Evolutionary conservation across 2,329 filamentous ascomycete genomes (phyloP).

Genomic region (Trichophyton rubrum): DNA sequence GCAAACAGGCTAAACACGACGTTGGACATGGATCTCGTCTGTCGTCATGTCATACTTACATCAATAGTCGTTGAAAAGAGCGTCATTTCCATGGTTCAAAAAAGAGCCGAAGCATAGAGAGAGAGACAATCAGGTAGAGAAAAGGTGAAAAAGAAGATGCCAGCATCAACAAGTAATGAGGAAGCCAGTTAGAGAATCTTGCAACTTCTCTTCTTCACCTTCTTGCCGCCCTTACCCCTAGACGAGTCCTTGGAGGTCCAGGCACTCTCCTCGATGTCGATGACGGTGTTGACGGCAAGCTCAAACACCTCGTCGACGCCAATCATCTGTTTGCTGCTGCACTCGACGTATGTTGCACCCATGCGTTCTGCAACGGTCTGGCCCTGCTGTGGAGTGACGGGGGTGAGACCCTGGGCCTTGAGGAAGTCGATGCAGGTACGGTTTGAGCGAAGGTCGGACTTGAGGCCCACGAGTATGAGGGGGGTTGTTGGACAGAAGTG

Average conservation of each 20-base stretch:
- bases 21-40: slow-evolving; percentile 3
- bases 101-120: neutral
- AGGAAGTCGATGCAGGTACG: slow-evolving; percentile 96
- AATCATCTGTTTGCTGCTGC: slow-evolving; percentile 92
- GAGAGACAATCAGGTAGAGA: neutral
- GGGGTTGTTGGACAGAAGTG: slow-evolving; percentile 98
- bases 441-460: slow-evolving; percentile 92
- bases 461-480: slow-evolving; percentile 87
- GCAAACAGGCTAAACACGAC: neutral
- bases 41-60: slow-evolving; percentile 1
- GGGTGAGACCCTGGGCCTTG: slow-evolving; percentile 92
- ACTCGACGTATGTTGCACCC: slow-evolving; percentile 93
- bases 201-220: slow-evolving; percentile 77
- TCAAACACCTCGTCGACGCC: slow-evolving; percentile 97
- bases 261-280: slow-evolving; percentile 61
- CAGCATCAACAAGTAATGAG: neutral
- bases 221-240: slow-evolving; percentile 38
- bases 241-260: slow-evolving; percentile 30
- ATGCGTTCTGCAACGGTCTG: slow-evolving; percentile 81
- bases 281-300: slow-evolving; percentile 75
- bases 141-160: neutral
- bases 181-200: slow-evolving; percentile 51
- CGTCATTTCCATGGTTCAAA: slow-evolving; percentile 6
- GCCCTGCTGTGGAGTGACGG: slow-evolving; percentile 84
- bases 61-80: slow-evolving; percentile 2